Evolutionary conservation across 169 alveolate genomes (phyloP).

Genomic region (Perkinsus olseni): DNA sequence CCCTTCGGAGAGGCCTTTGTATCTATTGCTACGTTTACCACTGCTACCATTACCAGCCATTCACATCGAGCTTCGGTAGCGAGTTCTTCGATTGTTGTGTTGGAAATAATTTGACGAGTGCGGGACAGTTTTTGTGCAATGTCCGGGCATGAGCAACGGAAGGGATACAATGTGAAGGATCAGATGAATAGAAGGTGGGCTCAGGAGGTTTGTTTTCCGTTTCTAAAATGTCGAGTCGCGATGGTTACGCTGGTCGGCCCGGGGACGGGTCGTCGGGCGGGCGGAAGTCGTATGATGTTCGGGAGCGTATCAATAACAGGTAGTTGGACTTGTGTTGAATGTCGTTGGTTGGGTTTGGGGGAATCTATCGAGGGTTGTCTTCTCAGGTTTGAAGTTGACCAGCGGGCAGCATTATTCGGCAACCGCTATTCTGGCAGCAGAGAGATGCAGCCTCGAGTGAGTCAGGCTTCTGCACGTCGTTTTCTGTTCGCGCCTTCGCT

Average conservation of each 20-base stretch:
- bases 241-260: background rate
- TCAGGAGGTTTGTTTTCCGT: background rate
- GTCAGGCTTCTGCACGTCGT: no score
- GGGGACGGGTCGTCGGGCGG: background rate
- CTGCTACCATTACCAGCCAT: background rate
- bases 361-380: background rate
- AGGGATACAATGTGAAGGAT: background rate
- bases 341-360: background rate
- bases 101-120: background rate
- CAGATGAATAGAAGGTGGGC: background rate
- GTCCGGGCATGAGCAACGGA: background rate
- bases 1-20: background rate
- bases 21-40: background rate
- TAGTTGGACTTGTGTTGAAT: no score
- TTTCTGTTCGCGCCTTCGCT: no score
- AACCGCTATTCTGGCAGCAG: background rate
- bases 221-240: no score
- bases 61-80: background rate
- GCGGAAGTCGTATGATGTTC: background rate
- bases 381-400: background rate
- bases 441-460: background rate
- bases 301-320: background rate
- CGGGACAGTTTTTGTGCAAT: background rate
- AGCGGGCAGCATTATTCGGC: background rate
- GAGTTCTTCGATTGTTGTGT: background rate